phyloP scores from a whole-genome alignment of 352 stramenopile species.

The Phytophthora pseudosyringae region DNA sequence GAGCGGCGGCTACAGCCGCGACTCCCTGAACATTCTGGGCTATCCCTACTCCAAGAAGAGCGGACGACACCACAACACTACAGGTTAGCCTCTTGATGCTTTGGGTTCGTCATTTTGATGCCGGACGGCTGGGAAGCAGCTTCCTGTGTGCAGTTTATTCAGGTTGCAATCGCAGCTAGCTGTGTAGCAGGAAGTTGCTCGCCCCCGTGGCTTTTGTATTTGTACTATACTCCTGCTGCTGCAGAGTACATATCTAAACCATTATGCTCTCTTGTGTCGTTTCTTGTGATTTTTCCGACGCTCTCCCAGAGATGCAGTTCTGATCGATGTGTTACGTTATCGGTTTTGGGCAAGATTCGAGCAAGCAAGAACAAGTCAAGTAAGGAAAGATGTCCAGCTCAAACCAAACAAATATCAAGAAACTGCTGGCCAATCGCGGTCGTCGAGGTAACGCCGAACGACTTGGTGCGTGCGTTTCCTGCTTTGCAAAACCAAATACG shows the following conservation, averaged over 20 bases:
- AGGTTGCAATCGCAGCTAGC: conserved; percentile 25
- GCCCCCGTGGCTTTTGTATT: conserved; percentile 27
- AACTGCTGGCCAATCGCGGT: conserved; percentile 18
- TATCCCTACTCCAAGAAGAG: conserved; percentile 87
- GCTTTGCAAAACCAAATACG: conserved; percentile 3
- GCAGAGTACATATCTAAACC: conserved; percentile 44
- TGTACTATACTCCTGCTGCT: conserved; percentile 36
- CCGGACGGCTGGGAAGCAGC: conserved; percentile 27
- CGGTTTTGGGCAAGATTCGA: conserved; percentile 31
- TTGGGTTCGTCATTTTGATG: conserved; percentile 24
- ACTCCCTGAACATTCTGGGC: conserved; percentile 82
- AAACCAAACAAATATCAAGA: conserved; percentile 30
- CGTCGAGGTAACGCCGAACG: not conserved
- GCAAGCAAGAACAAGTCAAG: conserved; percentile 28
- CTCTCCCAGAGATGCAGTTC: conserved; percentile 47
- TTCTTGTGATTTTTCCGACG: conserved; percentile 17
- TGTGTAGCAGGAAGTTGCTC: conserved; percentile 35
- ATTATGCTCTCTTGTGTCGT: conserved; percentile 30
- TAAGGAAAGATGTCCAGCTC: conserved; percentile 6
- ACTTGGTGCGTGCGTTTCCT: conserved; percentile 20
- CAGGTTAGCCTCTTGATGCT: conserved; percentile 41
- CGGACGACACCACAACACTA: conserved; percentile 58
- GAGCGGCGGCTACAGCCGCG: conserved; percentile 70
- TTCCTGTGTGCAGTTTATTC: conserved; percentile 26
- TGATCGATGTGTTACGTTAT: conserved; percentile 43